Evolutionary conservation across 306 rosid genomes (phyloP).

Genomic region (Elaeagnus macrophylla): DNA sequence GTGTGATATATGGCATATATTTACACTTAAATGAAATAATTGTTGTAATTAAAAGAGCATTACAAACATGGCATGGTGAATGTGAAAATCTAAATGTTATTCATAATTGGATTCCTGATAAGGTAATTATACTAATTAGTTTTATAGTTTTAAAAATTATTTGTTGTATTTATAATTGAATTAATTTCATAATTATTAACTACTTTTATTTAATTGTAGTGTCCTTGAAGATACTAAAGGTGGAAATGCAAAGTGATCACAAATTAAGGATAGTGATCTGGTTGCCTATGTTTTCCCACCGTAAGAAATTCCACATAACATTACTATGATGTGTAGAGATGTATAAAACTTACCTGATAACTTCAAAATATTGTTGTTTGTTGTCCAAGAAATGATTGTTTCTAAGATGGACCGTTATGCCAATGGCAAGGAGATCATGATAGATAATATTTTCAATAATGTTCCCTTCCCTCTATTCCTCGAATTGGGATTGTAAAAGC

Average conservation of each 20-base stretch:
- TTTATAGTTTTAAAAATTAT: too few relatives aligned
- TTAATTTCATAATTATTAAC: too few relatives aligned
- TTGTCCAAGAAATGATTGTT: conserved; percentile 46
- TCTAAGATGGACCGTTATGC: conserved; percentile 88
- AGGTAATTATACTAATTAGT: too few relatives aligned
- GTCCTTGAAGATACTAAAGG: conserved; percentile 48
- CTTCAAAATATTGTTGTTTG: conserved; percentile 15
- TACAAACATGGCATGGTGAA: too few relatives aligned
- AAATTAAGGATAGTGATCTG: conserved; percentile 54
- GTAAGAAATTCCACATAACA: conserved; percentile 52
- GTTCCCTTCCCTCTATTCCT: conserved; percentile 86
- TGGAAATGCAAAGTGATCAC: conserved; percentile 69
- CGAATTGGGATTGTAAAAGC: conserved; percentile 88
- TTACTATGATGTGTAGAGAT: conserved; percentile 33
- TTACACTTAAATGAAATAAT: too few relatives aligned
- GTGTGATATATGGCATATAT: too few relatives aligned
- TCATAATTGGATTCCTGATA: too few relatives aligned
- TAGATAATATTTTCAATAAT: conserved; percentile 51
- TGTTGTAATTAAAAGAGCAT: too few relatives aligned
- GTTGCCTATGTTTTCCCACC: conserved; percentile 83
- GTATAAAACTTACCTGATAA: conserved; percentile 23
- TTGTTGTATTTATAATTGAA: too few relatives aligned
- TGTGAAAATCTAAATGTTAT: too few relatives aligned
- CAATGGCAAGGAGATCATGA: conserved; percentile 64
- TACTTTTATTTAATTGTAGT: too few relatives aligned